A percentile compares a stretch with the other conserved stretches of the same genome.
These are phyloP conservation scores for Hydnomerulius pinastri DNA, from an alignment of 768 basidiomycete genomes.

Conservation along the genomic window DNA sequence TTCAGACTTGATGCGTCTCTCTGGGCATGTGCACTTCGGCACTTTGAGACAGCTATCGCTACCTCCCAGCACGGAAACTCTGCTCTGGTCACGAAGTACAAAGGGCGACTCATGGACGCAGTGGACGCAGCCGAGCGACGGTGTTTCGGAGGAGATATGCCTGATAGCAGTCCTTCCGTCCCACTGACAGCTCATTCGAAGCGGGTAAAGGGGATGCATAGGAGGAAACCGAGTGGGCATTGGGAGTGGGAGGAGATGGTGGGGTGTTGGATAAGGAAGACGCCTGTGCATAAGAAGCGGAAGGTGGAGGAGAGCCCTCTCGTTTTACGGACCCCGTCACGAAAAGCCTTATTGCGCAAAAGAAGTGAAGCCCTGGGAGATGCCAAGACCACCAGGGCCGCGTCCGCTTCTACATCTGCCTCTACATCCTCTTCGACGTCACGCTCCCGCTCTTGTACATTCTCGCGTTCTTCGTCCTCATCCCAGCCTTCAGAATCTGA, in stretches of 20 bases:
- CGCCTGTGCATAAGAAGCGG: slow-evolving; percentile 32
- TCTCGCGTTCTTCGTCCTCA: slow-evolving; percentile 11
- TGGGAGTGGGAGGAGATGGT: slow-evolving; percentile 54
- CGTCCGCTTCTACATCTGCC: neutral
- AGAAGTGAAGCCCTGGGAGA: neutral
- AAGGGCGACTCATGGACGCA: slow-evolving; percentile 42
- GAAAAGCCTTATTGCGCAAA: neutral
- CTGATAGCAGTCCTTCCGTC: slow-evolving; percentile 16
- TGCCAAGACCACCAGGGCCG: neutral
- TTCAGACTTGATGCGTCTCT: slow-evolving; percentile 50
- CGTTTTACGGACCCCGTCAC: neutral
- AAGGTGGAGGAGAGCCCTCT: slow-evolving; percentile 8
- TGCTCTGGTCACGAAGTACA: slow-evolving; percentile 34
- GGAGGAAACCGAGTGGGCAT: slow-evolving; percentile 25
- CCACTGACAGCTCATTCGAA: slow-evolving; percentile 8
- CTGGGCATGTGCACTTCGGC: slow-evolving; percentile 51
- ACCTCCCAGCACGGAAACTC: slow-evolving; percentile 21
- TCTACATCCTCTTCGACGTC: slow-evolving; percentile 1
- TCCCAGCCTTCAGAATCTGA: slow-evolving; percentile 14
- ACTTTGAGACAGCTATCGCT: slow-evolving; percentile 41
- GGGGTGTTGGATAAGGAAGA: slow-evolving; percentile 45
- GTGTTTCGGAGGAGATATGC: slow-evolving; percentile 38
- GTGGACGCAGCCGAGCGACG: slow-evolving; percentile 55
- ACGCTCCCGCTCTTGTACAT: slow-evolving; percentile 3
- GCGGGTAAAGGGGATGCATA: slow-evolving; percentile 6